These are phyloP conservation scores for Penicillium canariense DNA, from an alignment of 495 filamentous ascomycete species.

Conservation along the genomic window DNA sequence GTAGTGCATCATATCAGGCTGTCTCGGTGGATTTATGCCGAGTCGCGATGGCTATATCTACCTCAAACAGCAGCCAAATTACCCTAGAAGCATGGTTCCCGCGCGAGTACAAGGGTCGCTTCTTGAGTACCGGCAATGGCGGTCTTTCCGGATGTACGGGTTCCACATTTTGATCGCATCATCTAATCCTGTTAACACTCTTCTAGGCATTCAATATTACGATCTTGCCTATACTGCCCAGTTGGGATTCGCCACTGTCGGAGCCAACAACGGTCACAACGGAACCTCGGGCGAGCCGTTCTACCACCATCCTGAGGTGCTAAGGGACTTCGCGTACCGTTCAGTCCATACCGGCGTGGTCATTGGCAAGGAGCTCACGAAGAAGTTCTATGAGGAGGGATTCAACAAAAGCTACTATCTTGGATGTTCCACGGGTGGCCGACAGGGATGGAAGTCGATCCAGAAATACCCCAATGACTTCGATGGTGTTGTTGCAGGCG, in stretches of 20 bases:
- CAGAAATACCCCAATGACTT: conserved; percentile 55
- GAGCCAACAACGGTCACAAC: conserved; percentile 52
- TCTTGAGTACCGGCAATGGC: conserved; percentile 56
- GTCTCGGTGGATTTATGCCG: conserved; percentile 54
- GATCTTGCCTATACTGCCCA: conserved; percentile 35
- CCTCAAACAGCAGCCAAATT: conserved; percentile 52
- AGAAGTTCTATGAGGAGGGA: conserved; percentile 45
- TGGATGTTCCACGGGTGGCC: conserved; percentile 57
- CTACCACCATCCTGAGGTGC: conserved; percentile 43
- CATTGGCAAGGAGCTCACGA: conserved; percentile 49
- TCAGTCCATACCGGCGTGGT: conserved; percentile 53
- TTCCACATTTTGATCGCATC: neutral
- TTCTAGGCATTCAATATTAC: conserved; percentile 33
- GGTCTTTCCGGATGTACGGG: conserved; percentile 52
- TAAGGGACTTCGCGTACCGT: conserved; percentile 50
- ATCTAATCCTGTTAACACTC: neutral
- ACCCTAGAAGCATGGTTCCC: conserved; percentile 61
- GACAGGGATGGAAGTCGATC: conserved; percentile 51
- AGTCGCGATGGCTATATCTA: conserved; percentile 53
- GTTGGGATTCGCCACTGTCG: conserved; percentile 49
- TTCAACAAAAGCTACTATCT: conserved; percentile 54
- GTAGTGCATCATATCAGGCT: conserved; percentile 36
- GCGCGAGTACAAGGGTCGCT: conserved; percentile 47
- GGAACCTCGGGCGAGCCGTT: conserved; percentile 45
- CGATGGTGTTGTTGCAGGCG: conserved; percentile 66